phyloP scores from a whole-genome alignment of 2,329 filamentous ascomycete species.

The Xylaria sp. region DNA sequence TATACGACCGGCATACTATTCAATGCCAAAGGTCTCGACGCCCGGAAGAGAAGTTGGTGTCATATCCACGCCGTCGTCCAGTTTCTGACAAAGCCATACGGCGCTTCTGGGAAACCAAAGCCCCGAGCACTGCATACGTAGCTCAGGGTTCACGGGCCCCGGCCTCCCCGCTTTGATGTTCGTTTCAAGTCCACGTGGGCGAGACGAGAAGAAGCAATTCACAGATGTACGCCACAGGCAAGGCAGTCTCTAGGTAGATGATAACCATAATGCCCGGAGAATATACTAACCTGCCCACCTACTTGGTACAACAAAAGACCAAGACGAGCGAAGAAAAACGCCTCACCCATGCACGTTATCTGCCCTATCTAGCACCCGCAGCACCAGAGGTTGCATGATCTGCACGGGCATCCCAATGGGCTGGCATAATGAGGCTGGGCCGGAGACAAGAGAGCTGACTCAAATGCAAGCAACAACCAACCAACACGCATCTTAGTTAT shows the following conservation, averaged over 20 bases:
- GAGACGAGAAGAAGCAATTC: constrained; percentile 2
- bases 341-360: constrained; percentile 2
- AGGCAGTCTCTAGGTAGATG: background rate
- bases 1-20: background rate
- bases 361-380: constrained; percentile 4
- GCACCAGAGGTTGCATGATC: constrained; percentile 9
- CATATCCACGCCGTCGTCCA: too few relatives aligned
- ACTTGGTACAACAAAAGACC: background rate
- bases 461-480: constrained; percentile 11
- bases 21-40: too few relatives aligned
- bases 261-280: background rate
- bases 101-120: background rate
- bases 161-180: background rate
- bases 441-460: constrained; percentile 9
- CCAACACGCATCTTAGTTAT: background rate
- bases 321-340: background rate
- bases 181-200: constrained; percentile 14
- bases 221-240: background rate
- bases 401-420: background rate
- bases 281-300: background rate
- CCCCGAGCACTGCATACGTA: background rate
- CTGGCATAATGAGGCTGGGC: background rate
- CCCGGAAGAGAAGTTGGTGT: too few relatives aligned
- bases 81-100: background rate
- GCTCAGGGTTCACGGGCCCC: background rate